phyloP scores from a whole-genome alignment of 306 rosid species.

The Boehmeria nivea region DNA sequence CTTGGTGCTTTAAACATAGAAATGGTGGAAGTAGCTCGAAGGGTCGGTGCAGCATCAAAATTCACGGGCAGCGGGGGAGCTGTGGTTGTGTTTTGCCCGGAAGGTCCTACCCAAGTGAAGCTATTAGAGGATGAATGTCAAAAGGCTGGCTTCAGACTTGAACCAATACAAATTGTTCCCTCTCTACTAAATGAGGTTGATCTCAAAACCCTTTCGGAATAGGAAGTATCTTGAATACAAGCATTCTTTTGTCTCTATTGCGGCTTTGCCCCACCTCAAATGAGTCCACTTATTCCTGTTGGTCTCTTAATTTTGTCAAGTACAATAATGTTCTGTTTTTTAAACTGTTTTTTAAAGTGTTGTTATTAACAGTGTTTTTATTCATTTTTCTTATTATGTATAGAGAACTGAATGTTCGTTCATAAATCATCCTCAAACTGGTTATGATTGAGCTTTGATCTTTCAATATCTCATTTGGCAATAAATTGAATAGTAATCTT shows the following conservation, averaged over 20 bases:
- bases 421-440: too few relatives aligned
- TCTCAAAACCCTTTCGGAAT: constrained; percentile 31
- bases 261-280: neutral
- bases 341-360: too few relatives aligned
- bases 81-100: constrained; percentile 72
- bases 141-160: constrained; percentile 59
- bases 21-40: constrained; percentile 85
- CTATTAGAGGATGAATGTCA: constrained; percentile 62
- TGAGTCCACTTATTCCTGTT: too few relatives aligned
- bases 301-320: too few relatives aligned
- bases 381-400: too few relatives aligned
- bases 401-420: too few relatives aligned
- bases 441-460: too few relatives aligned
- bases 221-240: neutral
- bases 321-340: too few relatives aligned
- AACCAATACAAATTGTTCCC: constrained; percentile 43
- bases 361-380: too few relatives aligned
- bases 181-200: constrained; percentile 61
- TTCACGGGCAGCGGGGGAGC: constrained; percentile 99
- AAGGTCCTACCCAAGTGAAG: constrained; percentile 66
- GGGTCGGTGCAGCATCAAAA: constrained; percentile 87
- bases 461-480: too few relatives aligned
- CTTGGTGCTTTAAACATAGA: constrained; percentile 73
- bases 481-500: too few relatives aligned
- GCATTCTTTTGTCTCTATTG: neutral